Evolutionary conservation across 768 basidiomycete species (phyloP).

Genomic region (Thelephora ganbajun): DNA sequence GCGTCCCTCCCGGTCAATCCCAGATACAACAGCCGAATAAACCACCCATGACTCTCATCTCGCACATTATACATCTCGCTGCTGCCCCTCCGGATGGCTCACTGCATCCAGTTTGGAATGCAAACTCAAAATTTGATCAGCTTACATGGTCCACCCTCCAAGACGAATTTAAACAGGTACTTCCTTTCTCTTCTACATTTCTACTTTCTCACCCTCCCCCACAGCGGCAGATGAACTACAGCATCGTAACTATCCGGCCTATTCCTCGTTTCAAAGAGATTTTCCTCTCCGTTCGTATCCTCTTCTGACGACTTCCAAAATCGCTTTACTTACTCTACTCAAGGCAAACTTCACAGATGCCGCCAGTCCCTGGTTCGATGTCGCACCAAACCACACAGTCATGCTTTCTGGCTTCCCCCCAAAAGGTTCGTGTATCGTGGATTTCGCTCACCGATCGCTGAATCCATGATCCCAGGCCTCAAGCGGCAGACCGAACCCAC

Average conservation of each 20-base stretch:
- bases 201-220: not conserved
- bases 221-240: constrained; percentile 5
- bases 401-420: constrained; percentile 2
- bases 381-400: constrained; percentile 1
- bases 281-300: too few species aligned
- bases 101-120: constrained; percentile 42
- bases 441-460: not conserved
- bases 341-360: not conserved
- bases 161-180: constrained; percentile 6
- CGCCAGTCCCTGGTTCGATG: not conserved
- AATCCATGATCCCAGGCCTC: not conserved
- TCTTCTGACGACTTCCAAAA: too few species aligned
- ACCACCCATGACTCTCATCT: constrained; percentile 7
- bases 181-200: not conserved
- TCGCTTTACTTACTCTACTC: not conserved
- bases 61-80: constrained; percentile 50
- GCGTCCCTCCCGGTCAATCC: constrained; percentile 7
- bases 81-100: constrained; percentile 41
- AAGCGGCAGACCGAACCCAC: not conserved
- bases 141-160: constrained; percentile 7
- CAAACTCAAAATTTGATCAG: constrained; percentile 28
- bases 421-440: not conserved
- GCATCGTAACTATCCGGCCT: constrained; percentile 1
- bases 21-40: not conserved
- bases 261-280: constrained; percentile 4